Conservation (phyloP, 495 filamentous ascomycete species). For the Aspergillus indologenus region DNA sequence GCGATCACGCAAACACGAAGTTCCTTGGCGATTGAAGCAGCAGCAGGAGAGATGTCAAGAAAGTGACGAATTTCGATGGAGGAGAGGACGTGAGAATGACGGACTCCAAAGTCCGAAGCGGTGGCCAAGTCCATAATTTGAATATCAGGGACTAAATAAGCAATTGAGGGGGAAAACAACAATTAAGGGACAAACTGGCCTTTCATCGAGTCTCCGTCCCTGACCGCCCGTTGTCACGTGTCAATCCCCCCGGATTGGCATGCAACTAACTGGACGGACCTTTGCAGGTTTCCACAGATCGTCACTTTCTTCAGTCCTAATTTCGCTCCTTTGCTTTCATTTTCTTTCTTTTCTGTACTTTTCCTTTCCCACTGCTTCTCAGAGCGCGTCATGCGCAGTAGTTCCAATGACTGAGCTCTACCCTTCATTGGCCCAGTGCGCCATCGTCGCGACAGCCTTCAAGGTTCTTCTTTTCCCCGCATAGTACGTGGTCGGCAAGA, state of each 20-base stretch:
- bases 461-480: conserved; percentile 94
- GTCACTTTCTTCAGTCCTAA: background rate
- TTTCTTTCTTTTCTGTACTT: conserved; percentile 1
- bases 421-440: conserved; percentile 82
- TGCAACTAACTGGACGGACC: background rate
- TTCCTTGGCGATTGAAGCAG: conserved; percentile 44
- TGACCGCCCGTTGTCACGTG: conserved; percentile 17
- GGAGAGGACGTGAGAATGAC: conserved; percentile 45
- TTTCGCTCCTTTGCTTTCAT: background rate
- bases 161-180: background rate
- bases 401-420: conserved; percentile 73
- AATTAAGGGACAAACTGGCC: conserved; percentile 22
- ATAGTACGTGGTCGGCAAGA: conserved; percentile 63
- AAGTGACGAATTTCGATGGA: conserved; percentile 45
- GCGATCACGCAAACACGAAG: conserved; percentile 47
- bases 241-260: conserved; percentile 13
- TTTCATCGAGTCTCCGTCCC: conserved; percentile 8
- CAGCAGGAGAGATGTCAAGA: conserved; percentile 45
- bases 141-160: conserved; percentile 1
- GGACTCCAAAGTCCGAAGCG: conserved; percentile 47
- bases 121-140: conserved; percentile 42
- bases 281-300: background rate
- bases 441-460: conserved; percentile 80
- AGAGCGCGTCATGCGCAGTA: conserved; percentile 24
- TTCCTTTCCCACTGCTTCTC: conserved; percentile 8